Base-by-base conservation (phyloP, 2,329 filamentous ascomycete species). In the Madurella mycetomatis region DNA sequence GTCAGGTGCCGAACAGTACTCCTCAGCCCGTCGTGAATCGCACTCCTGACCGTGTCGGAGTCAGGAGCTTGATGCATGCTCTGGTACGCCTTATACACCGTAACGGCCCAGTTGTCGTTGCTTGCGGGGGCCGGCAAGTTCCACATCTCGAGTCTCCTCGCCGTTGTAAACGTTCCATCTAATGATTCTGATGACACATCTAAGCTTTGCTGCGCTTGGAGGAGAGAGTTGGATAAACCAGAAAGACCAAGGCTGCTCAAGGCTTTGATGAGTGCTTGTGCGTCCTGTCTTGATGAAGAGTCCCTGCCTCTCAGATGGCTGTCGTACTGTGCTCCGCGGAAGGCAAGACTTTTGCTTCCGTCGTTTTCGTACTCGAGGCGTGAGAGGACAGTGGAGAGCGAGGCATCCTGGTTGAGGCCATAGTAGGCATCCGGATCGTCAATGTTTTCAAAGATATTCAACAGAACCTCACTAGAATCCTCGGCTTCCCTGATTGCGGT, bases 371-470 rank as follows among this genome's bases (percentile, higher is more conserved):
- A 92, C 61, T 96, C 90, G 4, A 97, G 79, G 9, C 89, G 85
- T 48, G 87, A 82, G 55, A 97, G 76, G 1, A 97, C 87, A 11
- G 87, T 90, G 15, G 81, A 77, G 15, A 99, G 73, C 54, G 85
- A 91, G 7, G 90, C 82, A 41, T 83, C 82, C 69, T 95, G 88
- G 41, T 89, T 83, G 8, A 96, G 79, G 4, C 94, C 95, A 66
- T 99, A 99, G 69, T 95, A 99, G 0, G 91, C 87, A 69, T 99
- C 94, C 1, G 92, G 92, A 65, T 99, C 95, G 66, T 96, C 92
- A 45, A 99, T 88, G 57, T 90, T 92, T 66, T 90, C 87, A 68
- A 94, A 99, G 2, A 99, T 92, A 1, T 81, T 76, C 43, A 96
- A 78, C 12, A 97, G 75, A 1, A 95, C 77, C 31, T 88, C 83